Percentiles rank a stretch among this genome's conserved stretches.
These are phyloP conservation scores for Solanum lignicaule DNA, from an alignment of 257 asterid genomes.

Conservation along the genomic window DNA sequence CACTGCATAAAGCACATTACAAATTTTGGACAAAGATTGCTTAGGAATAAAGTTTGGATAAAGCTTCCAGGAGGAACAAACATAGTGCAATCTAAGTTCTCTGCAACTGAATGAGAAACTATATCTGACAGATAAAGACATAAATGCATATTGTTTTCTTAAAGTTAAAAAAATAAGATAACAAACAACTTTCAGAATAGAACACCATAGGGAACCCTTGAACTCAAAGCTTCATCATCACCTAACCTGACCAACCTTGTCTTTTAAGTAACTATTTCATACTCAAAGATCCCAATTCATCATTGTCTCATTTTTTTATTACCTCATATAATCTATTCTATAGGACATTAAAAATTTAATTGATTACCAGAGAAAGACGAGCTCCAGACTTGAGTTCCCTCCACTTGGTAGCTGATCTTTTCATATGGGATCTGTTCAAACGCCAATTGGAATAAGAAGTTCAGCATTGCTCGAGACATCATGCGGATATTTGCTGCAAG, in stretches of 20 bases:
- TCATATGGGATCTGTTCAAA: constrained; percentile 58
- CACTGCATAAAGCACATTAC: not conserved
- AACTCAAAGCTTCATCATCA: constrained; percentile 58
- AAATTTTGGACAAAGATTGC: constrained; percentile 26
- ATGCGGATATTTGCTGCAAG: constrained; percentile 87
- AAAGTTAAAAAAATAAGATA: constrained; percentile 9
- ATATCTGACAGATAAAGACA: constrained; percentile 17
- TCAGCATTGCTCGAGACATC: constrained; percentile 73
- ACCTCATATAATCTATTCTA: constrained; percentile 19
- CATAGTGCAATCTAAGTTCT: not conserved
- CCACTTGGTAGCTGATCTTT: constrained; percentile 5
- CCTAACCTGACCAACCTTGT: constrained; percentile 58
- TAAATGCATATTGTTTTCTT: not conserved
- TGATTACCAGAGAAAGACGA: constrained; percentile 6
- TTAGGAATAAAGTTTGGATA: constrained; percentile 55
- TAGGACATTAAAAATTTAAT: constrained; percentile 13
- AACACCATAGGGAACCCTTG: constrained; percentile 49
- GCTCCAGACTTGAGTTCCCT: not conserved
- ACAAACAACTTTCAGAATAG: constrained; percentile 16
- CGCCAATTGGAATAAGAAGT: constrained; percentile 36
- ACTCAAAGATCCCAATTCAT: constrained; percentile 39
- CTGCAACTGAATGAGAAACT: not conserved
- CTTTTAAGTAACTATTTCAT: constrained; percentile 80
- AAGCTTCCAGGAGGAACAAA: constrained; percentile 21
- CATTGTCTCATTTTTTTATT: constrained; percentile 18